Evolutionary conservation across 1,284 basidiomycete genomes (phyloP).

Genomic region (Volvariella volvacea): DNA sequence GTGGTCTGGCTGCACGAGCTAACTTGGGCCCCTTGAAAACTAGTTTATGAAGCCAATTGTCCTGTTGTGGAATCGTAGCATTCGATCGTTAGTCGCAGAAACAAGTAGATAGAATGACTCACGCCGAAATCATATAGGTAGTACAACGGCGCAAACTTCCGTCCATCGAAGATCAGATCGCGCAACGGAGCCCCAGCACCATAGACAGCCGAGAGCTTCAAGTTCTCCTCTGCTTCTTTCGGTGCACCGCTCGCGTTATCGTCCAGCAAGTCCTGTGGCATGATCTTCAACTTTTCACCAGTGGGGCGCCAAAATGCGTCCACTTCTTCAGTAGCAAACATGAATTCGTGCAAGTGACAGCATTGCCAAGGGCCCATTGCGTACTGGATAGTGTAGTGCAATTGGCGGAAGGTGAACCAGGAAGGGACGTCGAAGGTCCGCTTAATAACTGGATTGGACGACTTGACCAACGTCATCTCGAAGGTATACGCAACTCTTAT

Average conservation of each 20-base stretch:
- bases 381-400: constrained; percentile 11
- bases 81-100: background rate
- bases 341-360: constrained; percentile 9
- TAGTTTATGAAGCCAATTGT: constrained; percentile 11
- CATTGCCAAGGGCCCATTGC: constrained; percentile 9
- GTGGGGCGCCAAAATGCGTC: background rate
- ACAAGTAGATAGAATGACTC: background rate
- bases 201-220: background rate
- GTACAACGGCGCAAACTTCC: constrained; percentile 3
- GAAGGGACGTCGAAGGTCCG: constrained; percentile 10
- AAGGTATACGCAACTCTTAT: too few relatives aligned
- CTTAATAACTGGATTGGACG: constrained; percentile 10
- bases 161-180: background rate
- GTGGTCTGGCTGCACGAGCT: too few relatives aligned
- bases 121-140: constrained; percentile 12
- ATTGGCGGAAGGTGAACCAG: constrained; percentile 11
- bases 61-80: too few relatives aligned
- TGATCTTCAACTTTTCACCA: background rate
- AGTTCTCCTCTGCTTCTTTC: too few relatives aligned
- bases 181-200: background rate
- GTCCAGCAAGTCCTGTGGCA: background rate
- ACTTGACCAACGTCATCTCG: too few relatives aligned
- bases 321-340: constrained; percentile 1
- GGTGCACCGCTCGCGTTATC: too few relatives aligned
- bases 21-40: constrained; percentile 10